These are phyloP conservation scores for Aspergillus ibericus DNA, from an alignment of 2,329 filamentous ascomycete genomes.

Conservation along the genomic window DNA sequence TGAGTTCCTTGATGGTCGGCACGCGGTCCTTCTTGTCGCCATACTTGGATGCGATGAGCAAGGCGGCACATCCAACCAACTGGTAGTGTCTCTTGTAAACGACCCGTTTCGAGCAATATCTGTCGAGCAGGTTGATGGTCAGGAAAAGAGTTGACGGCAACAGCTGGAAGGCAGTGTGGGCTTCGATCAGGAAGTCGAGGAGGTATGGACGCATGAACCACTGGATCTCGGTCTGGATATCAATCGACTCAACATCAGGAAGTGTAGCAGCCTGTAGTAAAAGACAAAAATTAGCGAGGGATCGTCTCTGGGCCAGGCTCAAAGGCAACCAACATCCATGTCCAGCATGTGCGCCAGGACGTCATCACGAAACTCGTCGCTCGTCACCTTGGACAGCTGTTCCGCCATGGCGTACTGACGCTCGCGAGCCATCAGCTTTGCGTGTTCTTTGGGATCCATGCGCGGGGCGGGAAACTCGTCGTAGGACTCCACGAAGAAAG, in stretches of 20 bases:
- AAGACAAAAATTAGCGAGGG: conserved; percentile 25
- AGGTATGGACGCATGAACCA: conserved; percentile 99
- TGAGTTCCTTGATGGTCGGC: conserved; percentile 94
- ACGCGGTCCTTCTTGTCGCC: conserved; percentile 98
- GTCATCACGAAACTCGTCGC: conserved; percentile 91
- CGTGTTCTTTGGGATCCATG: conserved; percentile 71
- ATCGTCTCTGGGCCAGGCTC: background rate
- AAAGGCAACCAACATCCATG: conserved; percentile 68
- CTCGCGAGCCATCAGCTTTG: conserved; percentile 75
- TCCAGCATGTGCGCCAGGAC: conserved; percentile 90
- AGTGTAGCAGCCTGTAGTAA: conserved; percentile 70
- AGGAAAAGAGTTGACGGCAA: conserved; percentile 94
- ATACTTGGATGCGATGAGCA: conserved; percentile 97
- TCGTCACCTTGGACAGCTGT: conserved; percentile 80
- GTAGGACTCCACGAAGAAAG: conserved; percentile 65
- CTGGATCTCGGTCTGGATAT: conserved; percentile 98
- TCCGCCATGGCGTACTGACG: conserved; percentile 85
- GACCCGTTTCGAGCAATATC: conserved; percentile 95
- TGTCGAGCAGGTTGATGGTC: conserved; percentile 91
- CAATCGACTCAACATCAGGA: conserved; percentile 94
- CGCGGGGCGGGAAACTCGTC: conserved; percentile 52
- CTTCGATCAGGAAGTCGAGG: conserved; percentile 96
- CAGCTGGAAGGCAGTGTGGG: conserved; percentile 89
- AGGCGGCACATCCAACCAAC: conserved; percentile 89
- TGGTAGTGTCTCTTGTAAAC: conserved; percentile 99